Conservation (phyloP, 257 asterid species). For the Solanum commersonii region DNA sequence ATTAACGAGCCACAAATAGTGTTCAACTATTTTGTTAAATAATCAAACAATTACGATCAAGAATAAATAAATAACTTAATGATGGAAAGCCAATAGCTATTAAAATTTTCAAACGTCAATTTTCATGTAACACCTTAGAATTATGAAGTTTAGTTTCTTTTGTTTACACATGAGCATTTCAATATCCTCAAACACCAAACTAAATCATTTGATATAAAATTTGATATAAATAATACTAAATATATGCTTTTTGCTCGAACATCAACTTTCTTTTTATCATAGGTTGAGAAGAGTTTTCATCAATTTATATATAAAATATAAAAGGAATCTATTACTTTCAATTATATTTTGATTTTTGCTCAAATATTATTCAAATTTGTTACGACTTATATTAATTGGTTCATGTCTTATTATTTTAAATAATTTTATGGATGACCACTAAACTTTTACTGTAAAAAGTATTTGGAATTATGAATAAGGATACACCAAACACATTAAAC, state of each 20-base stretch:
- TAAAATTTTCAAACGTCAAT: neutral
- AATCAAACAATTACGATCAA: neutral
- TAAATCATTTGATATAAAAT: too few species aligned
- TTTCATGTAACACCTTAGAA: neutral
- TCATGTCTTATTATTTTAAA: neutral
- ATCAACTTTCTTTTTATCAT: neutral
- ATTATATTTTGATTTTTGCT: neutral
- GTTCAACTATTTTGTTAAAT: too few species aligned
- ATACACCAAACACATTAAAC: neutral
- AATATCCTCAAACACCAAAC: too few species aligned
- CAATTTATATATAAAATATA: neutral
- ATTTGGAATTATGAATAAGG: neutral
- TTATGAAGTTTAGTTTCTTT: neutral
- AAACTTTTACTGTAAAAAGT: neutral
- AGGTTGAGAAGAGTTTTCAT: neutral
- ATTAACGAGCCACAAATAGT: too few species aligned
- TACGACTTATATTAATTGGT: neutral
- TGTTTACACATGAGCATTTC: neutral
- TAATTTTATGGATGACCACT: neutral
- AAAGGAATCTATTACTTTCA: neutral
- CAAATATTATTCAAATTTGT: neutral
- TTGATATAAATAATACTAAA: too few species aligned
- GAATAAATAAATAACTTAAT: too few species aligned
- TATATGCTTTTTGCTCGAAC: neutral
- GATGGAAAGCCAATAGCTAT: neutral